Evolutionary conservation across 2,329 filamentous ascomycete genomes (phyloP), one percentile per base, ranked within the genome.

Genomic region (Diaporthe ampelina): DNA sequence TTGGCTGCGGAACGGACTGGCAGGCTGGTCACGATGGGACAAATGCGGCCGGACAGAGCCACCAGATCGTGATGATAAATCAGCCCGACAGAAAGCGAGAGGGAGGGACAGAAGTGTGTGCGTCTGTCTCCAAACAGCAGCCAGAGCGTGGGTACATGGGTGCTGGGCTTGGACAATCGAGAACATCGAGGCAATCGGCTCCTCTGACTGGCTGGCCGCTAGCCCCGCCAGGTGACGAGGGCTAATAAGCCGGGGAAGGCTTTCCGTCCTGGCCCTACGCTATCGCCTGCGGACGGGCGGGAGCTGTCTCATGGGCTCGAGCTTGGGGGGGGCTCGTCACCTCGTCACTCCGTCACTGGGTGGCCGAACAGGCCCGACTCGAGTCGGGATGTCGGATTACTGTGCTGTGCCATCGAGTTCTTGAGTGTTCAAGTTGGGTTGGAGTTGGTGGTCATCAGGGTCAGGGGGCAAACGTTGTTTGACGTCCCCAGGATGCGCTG

Each of bases 251-350:
- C 63, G 63, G 63, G 63, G 63, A 67, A 68, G 63, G 32, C 48
- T 54, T 68, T 68, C 63, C 63, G 63, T 54, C 63, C 63, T 68
- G 63, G 63, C 63, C 63, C 63, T 68, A 68, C 63, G 63, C 63
- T 40, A 54, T 68, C 63, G n/a, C 63, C 48, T 54, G 32, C 48
- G 63, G 63, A 68, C 63, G 63, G 63, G n/a, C 48, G 63, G 63
- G 35, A 54, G 48, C 48, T 68, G 63, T 68, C 48, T 52, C n/a
- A 24, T 26, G 48, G 48, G 19, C 63, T 68, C n/a, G 48, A 68
- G 32, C 63, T 68, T 50, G 43, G 45, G 17, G 35, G 61, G 43
- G 43, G 43, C 15, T 17, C 43, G 43, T 40, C 37, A 40, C 15
- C 40, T 43, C 40, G 40, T 43, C 40, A 19, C 40, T 43, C 17